Evolutionary conservation across 306 rosid species (phyloP), one percentile per base, ranked within the genome.

Genomic region (Malus fusca): DNA sequence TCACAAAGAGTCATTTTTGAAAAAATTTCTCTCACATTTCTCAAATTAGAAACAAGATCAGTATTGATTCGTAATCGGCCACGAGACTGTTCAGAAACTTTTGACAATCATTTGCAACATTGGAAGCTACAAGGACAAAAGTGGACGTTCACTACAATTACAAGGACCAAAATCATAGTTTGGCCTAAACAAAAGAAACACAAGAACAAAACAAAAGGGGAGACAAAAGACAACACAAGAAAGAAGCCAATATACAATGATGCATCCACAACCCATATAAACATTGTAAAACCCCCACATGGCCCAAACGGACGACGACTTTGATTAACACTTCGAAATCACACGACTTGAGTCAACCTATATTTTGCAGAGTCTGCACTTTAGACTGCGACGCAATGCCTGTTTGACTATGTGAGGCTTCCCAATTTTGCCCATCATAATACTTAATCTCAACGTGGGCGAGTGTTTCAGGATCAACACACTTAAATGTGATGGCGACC

Each of bases 381-480:
- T 88, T 85, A 13, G 97, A 91, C 26, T 0, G 77, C 22, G 91
- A 86, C 75, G 91, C 68, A 72, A 87, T 85, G 35, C 72, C 84
- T 0, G 90, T 0, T 63, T 69, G 80, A 13, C 30, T 35, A 71
- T 30, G 69, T 1, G 87, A 80, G 26, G 42, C 46, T 5, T 94
- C 96, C 97, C 97, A 90, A 70, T 87, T 94, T 53, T 62, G 78
- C 62, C 98, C 98, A 71, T 94, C 97, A 55, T 76, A 37, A 23
- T 68, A 23, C 83, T 44, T 91, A 72, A 88, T 71, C 83, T 87
- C 98, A 46, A 90, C 44, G 43, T 71, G 81, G 68, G 73, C 75
- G 72, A 94, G 78, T 0, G 98, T 90, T 71, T 93, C 98, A 10
- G 89, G 89, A 80, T 94, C 96, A 28, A 91, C 95, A 73, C 98